These are phyloP conservation scores for Hyparrhenia diplandra DNA, from an alignment of 176 grass and related monocot species.

Conservation along the genomic window DNA sequence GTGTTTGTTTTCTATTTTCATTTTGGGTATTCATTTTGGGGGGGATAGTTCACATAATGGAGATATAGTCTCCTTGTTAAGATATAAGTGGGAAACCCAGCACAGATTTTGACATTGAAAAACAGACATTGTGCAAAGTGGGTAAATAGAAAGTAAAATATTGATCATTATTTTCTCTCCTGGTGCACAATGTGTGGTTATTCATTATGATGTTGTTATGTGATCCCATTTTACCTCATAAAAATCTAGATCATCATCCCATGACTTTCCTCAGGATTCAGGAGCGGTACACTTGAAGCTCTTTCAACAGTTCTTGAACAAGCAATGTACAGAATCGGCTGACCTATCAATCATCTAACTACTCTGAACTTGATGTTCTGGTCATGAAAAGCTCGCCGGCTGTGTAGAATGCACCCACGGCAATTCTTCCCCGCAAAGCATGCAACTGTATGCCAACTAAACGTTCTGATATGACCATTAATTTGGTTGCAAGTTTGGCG, in stretches of 20 bases:
- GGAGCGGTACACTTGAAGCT: not conserved
- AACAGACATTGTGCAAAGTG: not conserved
- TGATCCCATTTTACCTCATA: not conserved
- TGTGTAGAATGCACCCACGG: not conserved
- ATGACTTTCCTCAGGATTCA: not conserved
- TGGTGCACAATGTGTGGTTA: not conserved
- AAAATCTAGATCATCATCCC: not conserved
- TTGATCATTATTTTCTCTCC: not conserved
- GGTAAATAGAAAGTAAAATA: conserved; percentile 30
- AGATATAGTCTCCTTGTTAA: conserved; percentile 1
- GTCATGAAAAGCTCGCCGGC: not conserved
- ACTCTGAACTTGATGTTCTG: not conserved
- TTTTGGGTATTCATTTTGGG: conserved; percentile 13
- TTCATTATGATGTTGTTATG: not conserved
- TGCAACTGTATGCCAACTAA: not conserved
- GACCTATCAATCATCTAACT: not conserved
- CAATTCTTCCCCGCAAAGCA: not conserved
- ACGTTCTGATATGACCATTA: not conserved
- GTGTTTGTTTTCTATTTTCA: not conserved
- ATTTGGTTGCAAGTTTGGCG: conserved; percentile 16
- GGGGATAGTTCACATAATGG: conserved; percentile 24
- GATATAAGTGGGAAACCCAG: not conserved
- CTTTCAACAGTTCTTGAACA: not conserved
- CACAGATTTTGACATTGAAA: conserved; percentile 26
- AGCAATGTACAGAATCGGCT: not conserved